phyloP scores from a whole-genome alignment of 2,329 filamentous ascomycete species.

The Fusarium piperis region DNA sequence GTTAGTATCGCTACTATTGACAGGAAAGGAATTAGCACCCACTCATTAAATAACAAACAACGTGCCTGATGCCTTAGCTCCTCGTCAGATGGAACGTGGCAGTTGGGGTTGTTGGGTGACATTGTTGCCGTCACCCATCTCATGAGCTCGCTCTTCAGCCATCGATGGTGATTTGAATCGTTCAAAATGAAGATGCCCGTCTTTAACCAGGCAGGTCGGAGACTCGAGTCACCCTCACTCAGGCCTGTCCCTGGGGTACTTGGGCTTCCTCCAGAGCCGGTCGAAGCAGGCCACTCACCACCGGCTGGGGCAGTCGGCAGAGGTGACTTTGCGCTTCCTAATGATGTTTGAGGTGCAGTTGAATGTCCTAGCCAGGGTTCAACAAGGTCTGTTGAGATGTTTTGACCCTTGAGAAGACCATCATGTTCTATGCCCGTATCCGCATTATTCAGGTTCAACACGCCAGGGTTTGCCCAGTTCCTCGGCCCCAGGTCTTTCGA shows the following conservation, averaged over 20 bases:
- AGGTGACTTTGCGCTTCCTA: not conserved
- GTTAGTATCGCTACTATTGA: not conserved
- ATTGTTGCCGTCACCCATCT: constrained; percentile 43
- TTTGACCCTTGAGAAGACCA: not conserved
- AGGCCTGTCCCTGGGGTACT: not conserved
- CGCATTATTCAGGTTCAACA: no score
- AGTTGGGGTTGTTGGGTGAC: constrained; percentile 47
- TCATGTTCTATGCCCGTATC: not conserved
- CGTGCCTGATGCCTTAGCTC: constrained; percentile 49
- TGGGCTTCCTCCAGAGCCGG: not conserved
- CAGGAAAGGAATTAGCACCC: not conserved
- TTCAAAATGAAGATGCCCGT: constrained; percentile 34
- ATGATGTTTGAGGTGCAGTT: not conserved
- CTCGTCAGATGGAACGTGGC: constrained; percentile 48
- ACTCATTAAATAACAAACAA: constrained; percentile 48
- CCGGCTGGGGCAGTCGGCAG: not conserved
- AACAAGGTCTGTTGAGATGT: not conserved
- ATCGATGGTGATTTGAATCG: constrained; percentile 40
- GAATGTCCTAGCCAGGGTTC: not conserved
- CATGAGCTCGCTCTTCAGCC: constrained; percentile 39
- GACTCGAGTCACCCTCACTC: not conserved
- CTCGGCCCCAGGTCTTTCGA: not conserved
- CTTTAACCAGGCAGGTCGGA: constrained; percentile 28
- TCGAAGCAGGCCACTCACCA: not conserved
- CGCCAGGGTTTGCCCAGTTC: not conserved